Percentiles rank a stretch among this genome's conserved stretches.
phyloP scores from a whole-genome alignment of 192 early-diverging fungal species.

The Coemansia sp. region DNA sequence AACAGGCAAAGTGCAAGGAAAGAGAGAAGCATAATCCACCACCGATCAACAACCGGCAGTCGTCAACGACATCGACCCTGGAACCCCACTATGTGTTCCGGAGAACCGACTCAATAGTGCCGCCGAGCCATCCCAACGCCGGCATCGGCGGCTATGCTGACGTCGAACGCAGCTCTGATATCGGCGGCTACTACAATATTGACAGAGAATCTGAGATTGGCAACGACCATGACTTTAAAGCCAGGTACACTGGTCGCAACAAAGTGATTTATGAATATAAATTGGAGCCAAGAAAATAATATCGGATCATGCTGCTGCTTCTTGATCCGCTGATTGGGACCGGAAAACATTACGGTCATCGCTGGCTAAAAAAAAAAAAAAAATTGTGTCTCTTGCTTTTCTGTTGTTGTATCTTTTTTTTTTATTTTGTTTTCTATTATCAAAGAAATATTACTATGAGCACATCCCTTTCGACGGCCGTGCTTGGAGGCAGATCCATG shows the following conservation, averaged over 20 bases:
- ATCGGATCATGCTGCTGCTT: neutral
- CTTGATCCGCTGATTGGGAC: neutral
- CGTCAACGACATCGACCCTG: neutral
- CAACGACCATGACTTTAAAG: constrained; percentile 24
- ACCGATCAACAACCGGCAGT: neutral
- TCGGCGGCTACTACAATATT: constrained; percentile 32
- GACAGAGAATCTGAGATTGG: constrained; percentile 29
- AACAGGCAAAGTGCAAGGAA: constrained; percentile 16
- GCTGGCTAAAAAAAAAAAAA: too few species aligned
- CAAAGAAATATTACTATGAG: neutral
- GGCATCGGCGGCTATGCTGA: constrained; percentile 29
- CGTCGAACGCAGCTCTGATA: constrained; percentile 20
- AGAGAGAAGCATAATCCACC: neutral
- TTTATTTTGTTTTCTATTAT: neutral
- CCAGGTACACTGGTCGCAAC: constrained; percentile 3
- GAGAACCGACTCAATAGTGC: constrained; percentile 4
- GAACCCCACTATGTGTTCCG: constrained; percentile 4
- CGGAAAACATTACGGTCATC: too few species aligned
- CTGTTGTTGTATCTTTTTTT: neutral
- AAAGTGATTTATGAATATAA: constrained; percentile 4
- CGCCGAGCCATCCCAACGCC: constrained; percentile 21
- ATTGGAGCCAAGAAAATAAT: neutral
- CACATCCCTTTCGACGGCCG: neutral
- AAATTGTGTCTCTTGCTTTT: neutral
- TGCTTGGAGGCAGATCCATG: neutral